Base-by-base conservation (phyloP, 768 basidiomycete species). In the Xerocomellus chrysenteron region DNA sequence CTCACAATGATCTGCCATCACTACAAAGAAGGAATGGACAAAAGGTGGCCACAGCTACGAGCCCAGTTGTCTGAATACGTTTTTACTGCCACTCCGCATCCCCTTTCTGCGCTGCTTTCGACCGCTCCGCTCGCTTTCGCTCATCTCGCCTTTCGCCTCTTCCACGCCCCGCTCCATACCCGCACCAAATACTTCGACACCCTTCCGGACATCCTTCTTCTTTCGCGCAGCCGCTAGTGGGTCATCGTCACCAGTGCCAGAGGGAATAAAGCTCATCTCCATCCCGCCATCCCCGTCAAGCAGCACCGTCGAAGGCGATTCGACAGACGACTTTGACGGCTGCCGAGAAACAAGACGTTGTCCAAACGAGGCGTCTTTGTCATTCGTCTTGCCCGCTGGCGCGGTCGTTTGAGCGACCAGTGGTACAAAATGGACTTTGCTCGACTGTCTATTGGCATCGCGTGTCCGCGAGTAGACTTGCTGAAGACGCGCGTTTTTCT, bases 21-120 rank as follows among this genome's bases (percentile, higher is more conserved):
- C 21, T 16, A 35, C 17, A 21, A 35, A 33, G 9, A 32, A 28
- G 14, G 16, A 47, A 17, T 10, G 32, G 2, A 47, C 16, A 13
- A 45, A 21, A 19, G 3, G 6, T 17, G 8, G 8, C 12, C 24
- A 42, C 30, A n/a, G 26, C 45, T 66, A 67, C 17, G 62, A 68
- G 17, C 62, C 57, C 21, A 65, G 13, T 37, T 42, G 60, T 60
- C 84, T 76, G 70, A 93, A 91, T 2, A 82, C 83, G 72, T 95
- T 98, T 76, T 86, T 93, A 70, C 91, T 93, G 32, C 94, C 96
- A 68, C 93, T 97, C 50, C 96, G 80, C 50, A 88, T 80, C 10
- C 86, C 90, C 65, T 84, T 83, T 70, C 95, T 76, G 64, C 92
- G 80, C 37, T 89, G 80, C 35, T 81, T 86, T 72, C 96, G 78